Conservation (phyloP, 2,329 filamentous ascomycete genomes). For the Graphilbum fragrans region DNA sequence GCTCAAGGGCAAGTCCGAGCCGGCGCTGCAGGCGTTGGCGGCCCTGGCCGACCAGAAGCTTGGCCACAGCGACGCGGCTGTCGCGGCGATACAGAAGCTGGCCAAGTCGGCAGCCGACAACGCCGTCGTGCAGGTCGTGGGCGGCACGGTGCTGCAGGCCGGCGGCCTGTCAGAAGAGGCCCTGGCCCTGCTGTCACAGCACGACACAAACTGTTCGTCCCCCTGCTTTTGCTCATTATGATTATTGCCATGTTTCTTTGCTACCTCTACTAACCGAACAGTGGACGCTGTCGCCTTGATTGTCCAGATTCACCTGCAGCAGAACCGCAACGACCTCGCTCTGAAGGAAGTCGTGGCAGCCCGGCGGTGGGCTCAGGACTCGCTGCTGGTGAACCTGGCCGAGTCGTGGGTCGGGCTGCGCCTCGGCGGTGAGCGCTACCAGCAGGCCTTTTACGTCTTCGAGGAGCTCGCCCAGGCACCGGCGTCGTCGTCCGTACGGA, state of each 20-base stretch:
- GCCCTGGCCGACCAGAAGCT: slow-evolving; percentile 58
- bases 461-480: slow-evolving; percentile 88
- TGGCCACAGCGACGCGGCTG: slow-evolving; percentile 50
- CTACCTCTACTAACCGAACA: slow-evolving; percentile 14
- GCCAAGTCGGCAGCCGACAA: slow-evolving; percentile 59
- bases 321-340: slow-evolving; percentile 85
- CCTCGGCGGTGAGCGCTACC: slow-evolving; percentile 87
- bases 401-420: slow-evolving; percentile 91
- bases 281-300: slow-evolving; percentile 73
- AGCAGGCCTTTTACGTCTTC: slow-evolving; percentile 94
- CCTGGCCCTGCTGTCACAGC: slow-evolving; percentile 63
- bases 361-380: slow-evolving; percentile 90
- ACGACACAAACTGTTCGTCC: slow-evolving; percentile 69
- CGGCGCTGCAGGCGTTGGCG: slow-evolving; percentile 65
- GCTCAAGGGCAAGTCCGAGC: slow-evolving; percentile 47
- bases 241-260: not conserved
- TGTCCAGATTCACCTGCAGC: slow-evolving; percentile 81
- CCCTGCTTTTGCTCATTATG: not conserved
- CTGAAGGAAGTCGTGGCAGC: slow-evolving; percentile 79
- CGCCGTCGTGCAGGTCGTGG: slow-evolving; percentile 66
- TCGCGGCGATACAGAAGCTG: slow-evolving; percentile 53
- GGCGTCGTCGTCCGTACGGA: slow-evolving; percentile 62
- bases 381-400: slow-evolving; percentile 80
- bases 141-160: slow-evolving; percentile 69
- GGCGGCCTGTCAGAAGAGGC: slow-evolving; percentile 79